Percentiles rank a stretch among this genome's conserved stretches.
Conservation (phyloP, 2,329 filamentous ascomycete genomes). For the Penicillium sp. region DNA sequence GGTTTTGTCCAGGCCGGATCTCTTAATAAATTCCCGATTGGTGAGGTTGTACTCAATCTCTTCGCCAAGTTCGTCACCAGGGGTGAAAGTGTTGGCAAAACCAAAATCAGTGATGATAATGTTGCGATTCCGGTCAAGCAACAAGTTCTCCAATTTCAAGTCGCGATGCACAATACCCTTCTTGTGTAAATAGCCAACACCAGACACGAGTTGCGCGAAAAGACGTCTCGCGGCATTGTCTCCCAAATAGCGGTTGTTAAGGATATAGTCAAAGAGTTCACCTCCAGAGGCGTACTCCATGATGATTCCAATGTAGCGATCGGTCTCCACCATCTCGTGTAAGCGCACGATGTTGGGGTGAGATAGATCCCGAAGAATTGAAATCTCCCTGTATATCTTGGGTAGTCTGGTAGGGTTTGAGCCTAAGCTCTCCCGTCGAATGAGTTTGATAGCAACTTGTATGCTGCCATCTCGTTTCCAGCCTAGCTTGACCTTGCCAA, state of each 20-base stretch:
- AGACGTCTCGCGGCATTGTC: slow-evolving; percentile 84
- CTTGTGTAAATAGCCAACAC: slow-evolving; percentile 95
- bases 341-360: slow-evolving; percentile 96
- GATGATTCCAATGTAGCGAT: slow-evolving; percentile 95
- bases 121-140: slow-evolving; percentile 93
- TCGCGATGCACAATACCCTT: slow-evolving; percentile 98
- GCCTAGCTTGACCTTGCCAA: slow-evolving; percentile 96
- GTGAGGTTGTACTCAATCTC: slow-evolving; percentile 84
- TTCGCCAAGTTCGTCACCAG: slow-evolving; percentile 78
- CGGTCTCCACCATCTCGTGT: slow-evolving; percentile 98
- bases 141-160: slow-evolving; percentile 90
- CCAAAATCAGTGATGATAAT: slow-evolving; percentile 99
- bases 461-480: slow-evolving; percentile 96
- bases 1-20: slow-evolving; percentile 75
- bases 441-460: slow-evolving; percentile 96
- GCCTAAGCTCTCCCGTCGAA: slow-evolving; percentile 84
- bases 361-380: slow-evolving; percentile 79
- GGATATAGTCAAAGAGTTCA: slow-evolving; percentile 96
- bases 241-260: slow-evolving; percentile 94
- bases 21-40: slow-evolving; percentile 84
- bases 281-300: slow-evolving; percentile 97
- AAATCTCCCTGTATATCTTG: slow-evolving; percentile 96
- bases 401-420: slow-evolving; percentile 83
- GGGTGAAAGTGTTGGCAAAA: slow-evolving; percentile 96
- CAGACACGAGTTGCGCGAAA: slow-evolving; percentile 93